Percentiles rank a stretch among this genome's conserved stretches.
Evolutionary conservation across 345 rosid genomes (phyloP).

Genomic region (Trapa incisa): DNA sequence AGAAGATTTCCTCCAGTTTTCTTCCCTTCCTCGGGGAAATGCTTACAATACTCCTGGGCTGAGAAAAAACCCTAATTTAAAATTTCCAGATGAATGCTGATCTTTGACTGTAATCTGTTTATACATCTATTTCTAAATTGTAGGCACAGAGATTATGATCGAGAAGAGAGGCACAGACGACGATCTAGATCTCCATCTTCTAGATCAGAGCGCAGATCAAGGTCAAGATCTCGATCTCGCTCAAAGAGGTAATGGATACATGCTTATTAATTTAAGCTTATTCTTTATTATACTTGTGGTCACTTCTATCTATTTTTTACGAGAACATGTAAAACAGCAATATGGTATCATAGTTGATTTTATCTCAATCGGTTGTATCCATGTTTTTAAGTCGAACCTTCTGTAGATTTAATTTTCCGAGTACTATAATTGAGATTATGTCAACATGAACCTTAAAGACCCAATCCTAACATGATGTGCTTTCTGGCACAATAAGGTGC

Average conservation of each 20-base stretch:
- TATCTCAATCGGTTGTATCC: not conserved
- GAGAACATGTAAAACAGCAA: not conserved
- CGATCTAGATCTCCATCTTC: slow-evolving; percentile 21
- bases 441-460: not conserved
- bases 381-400: not conserved
- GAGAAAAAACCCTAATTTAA: too few species aligned
- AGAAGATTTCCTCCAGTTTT: not conserved
- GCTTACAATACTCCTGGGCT: not conserved
- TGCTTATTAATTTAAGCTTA: not conserved
- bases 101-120: not conserved
- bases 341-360: not conserved
- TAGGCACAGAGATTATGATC: slow-evolving; percentile 61
- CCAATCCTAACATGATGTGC: not conserved
- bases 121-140: not conserved
- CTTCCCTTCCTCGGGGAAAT: not conserved
- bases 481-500: not conserved
- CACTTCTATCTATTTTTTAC: not conserved
- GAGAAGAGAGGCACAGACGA: slow-evolving; percentile 57
- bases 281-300: not conserved
- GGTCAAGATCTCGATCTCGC: slow-evolving; percentile 68
- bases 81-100: not conserved
- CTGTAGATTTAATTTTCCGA: not conserved
- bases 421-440: not conserved
- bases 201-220: slow-evolving; percentile 52
- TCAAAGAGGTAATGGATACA: slow-evolving; percentile 56